A percentile compares a stretch with the other conserved stretches of the same genome.
phyloP scores from a whole-genome alignment of 768 basidiomycete species.

The Stropharia rugosoannulata region DNA sequence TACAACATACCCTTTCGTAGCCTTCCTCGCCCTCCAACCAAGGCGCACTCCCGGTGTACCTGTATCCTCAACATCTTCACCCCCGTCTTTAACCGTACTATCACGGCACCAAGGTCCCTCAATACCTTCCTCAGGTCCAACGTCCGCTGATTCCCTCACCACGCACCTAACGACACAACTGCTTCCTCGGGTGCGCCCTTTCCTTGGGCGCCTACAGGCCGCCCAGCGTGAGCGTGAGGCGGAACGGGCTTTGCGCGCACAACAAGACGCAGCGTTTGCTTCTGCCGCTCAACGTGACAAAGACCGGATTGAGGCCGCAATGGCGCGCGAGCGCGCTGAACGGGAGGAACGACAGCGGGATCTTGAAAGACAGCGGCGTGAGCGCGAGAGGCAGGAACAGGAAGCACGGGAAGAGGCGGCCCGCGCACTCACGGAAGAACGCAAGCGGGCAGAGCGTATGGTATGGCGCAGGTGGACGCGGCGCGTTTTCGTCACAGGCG shows the following conservation, averaged over 20 bases:
- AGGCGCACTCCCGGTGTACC: conserved; percentile 35
- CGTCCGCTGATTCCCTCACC: conserved; percentile 62
- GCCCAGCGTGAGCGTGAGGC: conserved; percentile 47
- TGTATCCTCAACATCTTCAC: conserved; percentile 7
- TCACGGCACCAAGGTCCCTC: conserved; percentile 80
- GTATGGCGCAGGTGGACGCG: conserved; percentile 64
- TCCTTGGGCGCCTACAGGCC: conserved; percentile 60
- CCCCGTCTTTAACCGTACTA: conserved; percentile 71
- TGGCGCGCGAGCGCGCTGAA: conserved; percentile 39
- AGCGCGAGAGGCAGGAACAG: conserved; percentile 15
- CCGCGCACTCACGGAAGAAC: conserved; percentile 27
- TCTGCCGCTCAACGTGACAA: conserved; percentile 65
- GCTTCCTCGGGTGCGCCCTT: conserved; percentile 78
- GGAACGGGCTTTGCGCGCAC: conserved; percentile 67
- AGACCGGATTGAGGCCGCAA: conserved; percentile 60
- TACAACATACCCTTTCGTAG: conserved; percentile 91
- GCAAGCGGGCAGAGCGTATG: conserved; percentile 28
- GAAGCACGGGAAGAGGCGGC: conserved; percentile 16
- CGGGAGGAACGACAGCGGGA: conserved; percentile 31
- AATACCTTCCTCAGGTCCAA: conserved; percentile 40
- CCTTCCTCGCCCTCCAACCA: conserved; percentile 87
- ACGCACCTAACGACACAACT: conserved; percentile 70
- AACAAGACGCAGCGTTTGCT: conserved; percentile 79
- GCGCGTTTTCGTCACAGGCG: conserved; percentile 37
- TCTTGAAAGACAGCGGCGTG: conserved; percentile 30